These are phyloP conservation scores for Yamadazyma songkhlaensis DNA, from an alignment of 1,139 yeast genomes.

Conservation along the genomic window DNA sequence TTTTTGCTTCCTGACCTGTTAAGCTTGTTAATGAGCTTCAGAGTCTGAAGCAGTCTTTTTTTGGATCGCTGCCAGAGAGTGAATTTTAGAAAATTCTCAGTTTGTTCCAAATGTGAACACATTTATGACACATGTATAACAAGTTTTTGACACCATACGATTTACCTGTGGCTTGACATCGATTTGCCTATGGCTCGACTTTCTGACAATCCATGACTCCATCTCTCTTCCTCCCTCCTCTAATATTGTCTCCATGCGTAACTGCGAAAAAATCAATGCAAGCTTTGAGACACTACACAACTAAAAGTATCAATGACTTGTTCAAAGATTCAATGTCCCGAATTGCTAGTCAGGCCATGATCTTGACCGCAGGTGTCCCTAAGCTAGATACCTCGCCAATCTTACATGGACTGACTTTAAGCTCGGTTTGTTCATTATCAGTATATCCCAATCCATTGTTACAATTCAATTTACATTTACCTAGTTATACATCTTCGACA, in stretches of 20 bases:
- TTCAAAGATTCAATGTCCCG: constrained; percentile 40
- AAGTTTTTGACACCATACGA: too few species aligned
- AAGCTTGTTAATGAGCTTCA: too few species aligned
- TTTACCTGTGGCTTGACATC: too few species aligned
- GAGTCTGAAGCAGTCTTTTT: too few species aligned
- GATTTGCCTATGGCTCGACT: too few species aligned
- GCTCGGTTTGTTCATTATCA: constrained; percentile 78
- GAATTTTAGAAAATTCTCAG: too few species aligned
- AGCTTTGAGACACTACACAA: constrained; percentile 6
- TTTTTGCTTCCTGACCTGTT: too few species aligned
- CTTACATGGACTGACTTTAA: constrained; percentile 76
- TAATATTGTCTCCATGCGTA: neutral
- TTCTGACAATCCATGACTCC: too few species aligned
- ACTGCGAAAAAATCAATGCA: constrained; percentile 2
- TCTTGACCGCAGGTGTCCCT: constrained; percentile 29
- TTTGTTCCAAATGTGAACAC: too few species aligned
- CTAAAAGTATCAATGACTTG: constrained; percentile 12
- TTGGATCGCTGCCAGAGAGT: too few species aligned
- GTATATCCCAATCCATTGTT: constrained; percentile 69
- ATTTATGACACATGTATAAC: too few species aligned
- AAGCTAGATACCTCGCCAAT: constrained; percentile 17
- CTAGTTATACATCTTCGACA: constrained; percentile 70
- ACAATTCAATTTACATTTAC: constrained; percentile 80
- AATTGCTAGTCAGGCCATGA: constrained; percentile 44
- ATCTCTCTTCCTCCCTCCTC: neutral